Base-by-base conservation (phyloP, 352 stramenopile genomes). In the Paralagenidium karlingii region DNA sequence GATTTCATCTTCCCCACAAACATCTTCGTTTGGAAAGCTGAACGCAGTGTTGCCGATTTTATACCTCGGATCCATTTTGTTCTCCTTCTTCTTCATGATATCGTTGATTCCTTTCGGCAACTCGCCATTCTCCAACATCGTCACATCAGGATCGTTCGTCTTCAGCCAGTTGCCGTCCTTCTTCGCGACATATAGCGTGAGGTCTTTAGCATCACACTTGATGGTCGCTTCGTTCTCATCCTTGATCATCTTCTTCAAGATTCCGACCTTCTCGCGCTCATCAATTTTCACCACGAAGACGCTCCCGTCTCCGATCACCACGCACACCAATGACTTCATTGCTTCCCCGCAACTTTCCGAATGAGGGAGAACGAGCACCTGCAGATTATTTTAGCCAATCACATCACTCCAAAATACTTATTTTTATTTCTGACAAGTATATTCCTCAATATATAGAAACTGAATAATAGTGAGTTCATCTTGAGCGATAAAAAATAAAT, bases 31-130 rank as follows among this genome's bases (percentile, higher is more conserved):
- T 32, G 28, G 33, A 34, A 34, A 47, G n/a, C 38, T 29, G 43
- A 49, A 49, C 34, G 26, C 33, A 37, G 42, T 27, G 33, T 42
- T 48, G 32, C 26, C 38, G 13, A 51, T 38, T 43, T 38, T 19
- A 38, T 29, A 47, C 11, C 2, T 40, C 13, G 45, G 28, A 40
- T 46, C 22, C 45, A 47, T 52, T 12, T 38, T 38, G 33, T 43
- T 40, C 34, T 43, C 34, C 25, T 40, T 43, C 34, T 40, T 43
- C 13, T 40, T 45, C 44, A 51, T 45, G 39, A 41, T 36, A 7
- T 51, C 34, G 21, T 46, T 30, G 37, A 40, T 39, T 46, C 26
- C 37, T 38, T 45, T 39, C 11, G 45, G 34, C 29, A 45, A 15
- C 25, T 51, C 45, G 24, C 45, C 34, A 37, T 45, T 31, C 19